Conservation (phyloP, 2,329 filamentous ascomycete species). For the Macrophomina pseudophaseolina region DNA sequence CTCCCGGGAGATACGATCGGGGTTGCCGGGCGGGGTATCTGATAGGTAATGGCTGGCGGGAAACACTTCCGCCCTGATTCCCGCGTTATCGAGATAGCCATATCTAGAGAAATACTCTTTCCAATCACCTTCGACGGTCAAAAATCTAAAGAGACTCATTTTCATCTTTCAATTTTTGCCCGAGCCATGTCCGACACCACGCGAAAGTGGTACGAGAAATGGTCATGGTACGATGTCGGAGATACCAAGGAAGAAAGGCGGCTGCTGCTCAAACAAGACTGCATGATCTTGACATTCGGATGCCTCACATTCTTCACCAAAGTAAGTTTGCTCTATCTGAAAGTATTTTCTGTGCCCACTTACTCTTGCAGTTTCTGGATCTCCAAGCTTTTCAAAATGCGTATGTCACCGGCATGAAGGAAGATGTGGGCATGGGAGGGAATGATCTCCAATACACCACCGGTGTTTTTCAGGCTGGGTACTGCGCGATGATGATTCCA, state of each 20-base stretch:
- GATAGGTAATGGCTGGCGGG: too few species aligned
- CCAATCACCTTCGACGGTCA: too few species aligned
- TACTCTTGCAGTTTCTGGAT: slow-evolving; percentile 51
- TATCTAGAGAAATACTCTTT: neutral
- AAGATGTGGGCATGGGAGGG: slow-evolving; percentile 42
- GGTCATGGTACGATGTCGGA: slow-evolving; percentile 37
- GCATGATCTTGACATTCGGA: slow-evolving; percentile 61
- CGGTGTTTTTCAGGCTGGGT: neutral
- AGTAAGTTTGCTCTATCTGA: slow-evolving; percentile 62
- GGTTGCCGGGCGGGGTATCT: too few species aligned
- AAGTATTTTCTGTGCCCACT: slow-evolving; percentile 55
- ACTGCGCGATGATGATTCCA: neutral
- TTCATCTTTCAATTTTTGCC: too few species aligned
- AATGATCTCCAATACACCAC: slow-evolving; percentile 29
- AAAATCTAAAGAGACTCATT: too few species aligned
- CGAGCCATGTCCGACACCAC: too few species aligned
- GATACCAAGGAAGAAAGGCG: slow-evolving; percentile 57
- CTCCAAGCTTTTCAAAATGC: slow-evolving; percentile 51
- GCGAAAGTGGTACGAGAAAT: neutral
- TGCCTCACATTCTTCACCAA: slow-evolving; percentile 62
- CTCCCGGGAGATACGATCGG: neutral
- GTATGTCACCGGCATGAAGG: slow-evolving; percentile 45
- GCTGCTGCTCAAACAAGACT: slow-evolving; percentile 61
- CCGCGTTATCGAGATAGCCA: neutral
- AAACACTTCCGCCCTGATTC: too few species aligned